Conservation (phyloP, 179 eudicot genomes). For the Silene vulgaris region DNA sequence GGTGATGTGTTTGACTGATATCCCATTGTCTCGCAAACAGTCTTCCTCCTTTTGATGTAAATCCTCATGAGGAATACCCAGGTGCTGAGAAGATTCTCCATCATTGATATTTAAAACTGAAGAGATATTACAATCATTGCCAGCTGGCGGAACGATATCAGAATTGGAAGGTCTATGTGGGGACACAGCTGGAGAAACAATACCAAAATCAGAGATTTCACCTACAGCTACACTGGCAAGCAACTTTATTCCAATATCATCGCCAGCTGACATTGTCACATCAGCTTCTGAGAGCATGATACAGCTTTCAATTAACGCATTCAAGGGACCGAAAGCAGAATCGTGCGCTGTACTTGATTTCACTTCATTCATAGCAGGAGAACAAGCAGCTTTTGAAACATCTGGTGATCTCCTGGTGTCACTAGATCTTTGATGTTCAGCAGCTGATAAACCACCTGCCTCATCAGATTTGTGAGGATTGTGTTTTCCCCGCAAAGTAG, state of each 20-base stretch:
- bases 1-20: conserved; percentile 19
- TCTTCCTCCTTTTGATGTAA: conserved; percentile 23
- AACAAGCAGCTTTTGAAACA: conserved; percentile 15
- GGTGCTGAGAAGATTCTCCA: conserved; percentile 13
- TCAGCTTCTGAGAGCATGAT: conserved; percentile 34
- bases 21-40: conserved; percentile 24
- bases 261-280: conserved; percentile 31
- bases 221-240: conserved; percentile 54
- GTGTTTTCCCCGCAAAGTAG: conserved; percentile 21
- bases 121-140: conserved; percentile 19
- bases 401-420: conserved; percentile 17
- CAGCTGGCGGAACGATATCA: conserved; percentile 19
- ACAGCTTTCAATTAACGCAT: conserved; percentile 46
- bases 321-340: conserved; percentile 38
- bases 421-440: conserved; percentile 12
- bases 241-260: conserved; percentile 44
- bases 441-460: conserved; percentile 22
- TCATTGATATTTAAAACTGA: conserved; percentile 23
- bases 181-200: conserved; percentile 33
- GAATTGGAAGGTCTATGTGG: conserved; percentile 21
- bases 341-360: conserved; percentile 26
- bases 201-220: conserved; percentile 30
- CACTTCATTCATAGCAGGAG: conserved; percentile 24
- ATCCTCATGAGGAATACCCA: conserved; percentile 22
- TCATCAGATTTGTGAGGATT: conserved; percentile 21